Evolutionary conservation across 345 rosid species (phyloP), one percentile per base, ranked within the genome.

Genomic region (Citrus medica): DNA sequence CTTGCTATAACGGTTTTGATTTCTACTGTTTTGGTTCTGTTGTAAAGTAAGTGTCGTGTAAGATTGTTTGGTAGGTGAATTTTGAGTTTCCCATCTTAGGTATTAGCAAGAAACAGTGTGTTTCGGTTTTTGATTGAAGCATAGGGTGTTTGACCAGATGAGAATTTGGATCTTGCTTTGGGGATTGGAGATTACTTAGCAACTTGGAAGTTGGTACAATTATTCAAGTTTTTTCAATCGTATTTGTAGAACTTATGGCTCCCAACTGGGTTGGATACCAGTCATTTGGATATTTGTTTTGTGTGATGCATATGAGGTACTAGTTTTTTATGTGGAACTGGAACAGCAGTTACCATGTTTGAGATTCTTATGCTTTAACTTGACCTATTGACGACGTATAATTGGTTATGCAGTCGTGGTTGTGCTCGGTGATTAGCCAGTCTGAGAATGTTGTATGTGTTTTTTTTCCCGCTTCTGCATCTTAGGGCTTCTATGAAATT

Each of bases 131-230:
- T 27, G 21, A 53, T 19, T 40, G 71, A 65, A 46, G 51, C 33
- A 69, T 16, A 38, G 60, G 72, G 61, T 67, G 71, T 69, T 77
- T 81, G 82, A 73, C 65, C 53, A 28, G 55, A 55, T 17, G 75
- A 37, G 58, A 35, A 24, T 12, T 74, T 61, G 73, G 79, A 76
- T 63, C 76, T 74, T 35, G 22, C 25, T 76, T 37, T 55, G 53
- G 64, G 21, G 53, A 68, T 24, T 8, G 33, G 46, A 66, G 64
- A 25, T 8, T 48, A 40, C 30, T 32, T 30, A 9, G 33, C 12
- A 32, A 30, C 27, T 32, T 48, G 32, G 35, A 48, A 25, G 10
- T 42, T 21, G 17, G 27, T 42, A 9, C 6, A 25, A 27, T 64
- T 48, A 53, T 53, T 53, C 22, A 1, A 24, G 66, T 9, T 25